Percentiles rank a stretch among this genome's conserved stretches.
Evolutionary conservation across 1,139 yeast genomes (phyloP).

Genomic region (Taphrina betulina): DNA sequence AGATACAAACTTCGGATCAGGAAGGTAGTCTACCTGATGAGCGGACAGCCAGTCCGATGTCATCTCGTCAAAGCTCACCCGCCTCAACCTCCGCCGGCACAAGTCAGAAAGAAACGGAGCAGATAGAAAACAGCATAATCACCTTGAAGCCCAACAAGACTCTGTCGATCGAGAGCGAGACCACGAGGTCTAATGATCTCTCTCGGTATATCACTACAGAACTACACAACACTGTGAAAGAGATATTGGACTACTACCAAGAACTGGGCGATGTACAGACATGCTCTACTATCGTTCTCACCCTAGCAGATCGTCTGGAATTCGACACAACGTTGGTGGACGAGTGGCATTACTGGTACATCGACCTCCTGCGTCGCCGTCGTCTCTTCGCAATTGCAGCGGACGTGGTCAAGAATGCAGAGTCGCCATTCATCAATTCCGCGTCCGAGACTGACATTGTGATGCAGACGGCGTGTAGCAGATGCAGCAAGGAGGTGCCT

Average conservation of each 20-base stretch:
- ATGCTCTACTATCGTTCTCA: slow-evolving; percentile 59
- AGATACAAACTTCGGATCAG: too few species aligned
- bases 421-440: slow-evolving; percentile 50
- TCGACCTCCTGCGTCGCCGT: slow-evolving; percentile 57
- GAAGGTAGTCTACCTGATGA: too few species aligned
- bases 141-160: not conserved
- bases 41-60: not conserved
- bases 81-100: not conserved
- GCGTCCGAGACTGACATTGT: slow-evolving; percentile 57
- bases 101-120: not conserved
- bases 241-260: slow-evolving; percentile 10
- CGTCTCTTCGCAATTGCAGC: slow-evolving; percentile 60
- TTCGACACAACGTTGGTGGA: slow-evolving; percentile 42
- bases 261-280: slow-evolving; percentile 43
- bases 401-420: slow-evolving; percentile 54
- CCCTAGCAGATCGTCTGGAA: slow-evolving; percentile 52
- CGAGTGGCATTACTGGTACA: slow-evolving; percentile 61
- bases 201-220: slow-evolving; percentile 1
- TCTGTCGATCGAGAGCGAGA: not conserved
- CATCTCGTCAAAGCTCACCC: not conserved
- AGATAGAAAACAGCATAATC: not conserved
- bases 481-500: slow-evolving; percentile 60
- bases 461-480: slow-evolving; percentile 64
- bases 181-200: not conserved
- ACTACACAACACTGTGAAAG: not conserved